A percentile compares a stretch with the other conserved stretches of the same genome.
phyloP scores from a whole-genome alignment of 768 basidiomycete genomes.

The Tephrocybe sp. region DNA sequence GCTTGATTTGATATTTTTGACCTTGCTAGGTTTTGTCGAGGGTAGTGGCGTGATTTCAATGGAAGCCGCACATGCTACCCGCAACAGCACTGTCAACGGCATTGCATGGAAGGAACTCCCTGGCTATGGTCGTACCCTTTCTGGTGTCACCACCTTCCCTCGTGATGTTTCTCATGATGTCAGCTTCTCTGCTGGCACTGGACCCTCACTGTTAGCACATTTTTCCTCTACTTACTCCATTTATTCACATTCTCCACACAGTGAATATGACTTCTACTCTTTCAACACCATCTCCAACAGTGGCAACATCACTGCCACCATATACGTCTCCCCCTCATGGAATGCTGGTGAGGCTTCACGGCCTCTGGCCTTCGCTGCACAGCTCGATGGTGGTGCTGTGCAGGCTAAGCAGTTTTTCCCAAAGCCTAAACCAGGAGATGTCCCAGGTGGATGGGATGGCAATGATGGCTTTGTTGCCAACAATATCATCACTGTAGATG shows the following conservation, averaged over 20 bases:
- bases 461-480: conserved; percentile 57
- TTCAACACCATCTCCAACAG: conserved; percentile 46
- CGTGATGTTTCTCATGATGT: conserved; percentile 45
- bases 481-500: conserved; percentile 41
- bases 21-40: conserved; percentile 56
- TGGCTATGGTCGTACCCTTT: conserved; percentile 60
- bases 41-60: conserved; percentile 63
- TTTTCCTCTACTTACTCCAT: not conserved
- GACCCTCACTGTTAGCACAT: conserved; percentile 53
- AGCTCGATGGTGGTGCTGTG: conserved; percentile 43
- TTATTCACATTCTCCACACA: no score
- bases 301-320: conserved; percentile 48
- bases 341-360: conserved; percentile 51
- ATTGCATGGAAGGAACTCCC: conserved; percentile 61
- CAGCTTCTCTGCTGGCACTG: conserved; percentile 60
- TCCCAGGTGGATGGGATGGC: conserved; percentile 49
- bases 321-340: conserved; percentile 51
- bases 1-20: not conserved
- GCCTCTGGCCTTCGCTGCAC: conserved; percentile 51
- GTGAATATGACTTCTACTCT: conserved; percentile 66
- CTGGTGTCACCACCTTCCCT: conserved; percentile 62
- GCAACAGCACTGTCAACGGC: conserved; percentile 46
- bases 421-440: conserved; percentile 40
- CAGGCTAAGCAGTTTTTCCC: conserved; percentile 49
- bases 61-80: conserved; percentile 60